Percentiles rank a stretch among this genome's conserved stretches.
phyloP scores from a whole-genome alignment of 1,139 yeast genomes.

The Saccharomycopsis hybrid region DNA sequence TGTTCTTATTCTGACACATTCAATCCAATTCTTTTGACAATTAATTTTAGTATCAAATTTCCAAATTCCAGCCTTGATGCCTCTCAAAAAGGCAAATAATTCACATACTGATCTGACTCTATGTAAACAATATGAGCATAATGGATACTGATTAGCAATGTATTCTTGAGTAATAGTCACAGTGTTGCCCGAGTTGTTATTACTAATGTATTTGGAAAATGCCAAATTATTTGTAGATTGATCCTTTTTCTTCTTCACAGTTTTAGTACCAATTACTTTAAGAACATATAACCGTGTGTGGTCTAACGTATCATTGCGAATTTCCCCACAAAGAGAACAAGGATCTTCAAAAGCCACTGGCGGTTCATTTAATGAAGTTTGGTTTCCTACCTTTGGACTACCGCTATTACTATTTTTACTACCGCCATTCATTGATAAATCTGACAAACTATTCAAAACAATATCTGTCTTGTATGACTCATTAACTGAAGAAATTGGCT shows the following conservation, averaged over 20 bases:
- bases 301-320: conserved; percentile 58
- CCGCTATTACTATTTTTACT: conserved; percentile 21
- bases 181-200: conserved; percentile 17
- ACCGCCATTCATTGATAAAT: not conserved
- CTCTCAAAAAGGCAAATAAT: conserved; percentile 64
- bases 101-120: conserved; percentile 78
- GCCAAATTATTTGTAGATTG: conserved; percentile 10
- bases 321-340: conserved; percentile 81
- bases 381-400: not conserved
- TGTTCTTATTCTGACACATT: conserved; percentile 47
- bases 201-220: conserved; percentile 25
- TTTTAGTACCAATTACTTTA: conserved; percentile 34
- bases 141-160: conserved; percentile 45
- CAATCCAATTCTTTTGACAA: conserved; percentile 48
- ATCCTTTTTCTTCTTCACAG: conserved; percentile 20
- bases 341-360: conserved; percentile 73
- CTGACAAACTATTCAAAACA: conserved; percentile 8
- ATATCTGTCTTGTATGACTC: conserved; percentile 46
- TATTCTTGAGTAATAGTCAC: conserved; percentile 21
- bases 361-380: conserved; percentile 12
- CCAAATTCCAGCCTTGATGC: conserved; percentile 52
- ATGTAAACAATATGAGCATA: conserved; percentile 77
- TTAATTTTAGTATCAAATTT: conserved; percentile 35
- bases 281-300: conserved; percentile 73
- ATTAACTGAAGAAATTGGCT: conserved; percentile 81